phyloP scores from a whole-genome alignment of 371 early-diverging fungal species.

The Saksenaea oblongispora region DNA sequence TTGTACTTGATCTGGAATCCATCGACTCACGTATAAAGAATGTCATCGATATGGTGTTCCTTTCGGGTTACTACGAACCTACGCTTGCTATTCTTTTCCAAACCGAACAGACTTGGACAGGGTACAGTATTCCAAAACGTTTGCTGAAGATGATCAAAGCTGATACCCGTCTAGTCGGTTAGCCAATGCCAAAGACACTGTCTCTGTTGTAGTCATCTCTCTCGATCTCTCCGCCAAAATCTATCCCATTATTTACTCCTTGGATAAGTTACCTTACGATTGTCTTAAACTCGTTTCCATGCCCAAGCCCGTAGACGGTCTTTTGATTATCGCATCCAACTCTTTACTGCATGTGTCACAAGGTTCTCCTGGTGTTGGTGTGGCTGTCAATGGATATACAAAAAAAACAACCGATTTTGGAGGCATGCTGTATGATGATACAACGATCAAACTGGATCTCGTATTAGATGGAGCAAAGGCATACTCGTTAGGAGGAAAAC shows the following conservation, averaged over 20 bases:
- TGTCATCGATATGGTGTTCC: conserved; percentile 88
- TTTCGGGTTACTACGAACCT: conserved; percentile 91
- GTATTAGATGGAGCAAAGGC: conserved; percentile 61
- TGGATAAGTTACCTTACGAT: conserved; percentile 84
- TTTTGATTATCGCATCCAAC: conserved; percentile 79
- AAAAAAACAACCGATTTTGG: conserved; percentile 55
- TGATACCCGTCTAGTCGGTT: conserved; percentile 53
- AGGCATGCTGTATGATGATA: conserved; percentile 44
- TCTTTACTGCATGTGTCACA: conserved; percentile 87
- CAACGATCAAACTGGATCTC: conserved; percentile 28
- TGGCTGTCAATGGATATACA: conserved; percentile 73
- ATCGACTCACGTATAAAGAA: conserved; percentile 76
- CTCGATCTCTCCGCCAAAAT: conserved; percentile 75
- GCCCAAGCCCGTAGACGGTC: conserved; percentile 87
- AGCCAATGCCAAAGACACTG: conserved; percentile 73
- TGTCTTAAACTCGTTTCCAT: conserved; percentile 69
- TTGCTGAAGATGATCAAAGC: not conserved
- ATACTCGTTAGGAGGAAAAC: conserved; percentile 51
- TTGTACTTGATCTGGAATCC: conserved; percentile 73
- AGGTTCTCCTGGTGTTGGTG: conserved; percentile 76
- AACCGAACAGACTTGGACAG: conserved; percentile 82
- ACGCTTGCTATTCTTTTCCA: conserved; percentile 94
- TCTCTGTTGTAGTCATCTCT: conserved; percentile 82
- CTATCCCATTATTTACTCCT: conserved; percentile 80
- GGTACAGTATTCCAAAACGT: conserved; percentile 56